Percentiles rank a stretch among this genome's conserved stretches.
Evolutionary conservation across 1,139 yeast genomes (phyloP).

Genomic region (Diutina rugosa): DNA sequence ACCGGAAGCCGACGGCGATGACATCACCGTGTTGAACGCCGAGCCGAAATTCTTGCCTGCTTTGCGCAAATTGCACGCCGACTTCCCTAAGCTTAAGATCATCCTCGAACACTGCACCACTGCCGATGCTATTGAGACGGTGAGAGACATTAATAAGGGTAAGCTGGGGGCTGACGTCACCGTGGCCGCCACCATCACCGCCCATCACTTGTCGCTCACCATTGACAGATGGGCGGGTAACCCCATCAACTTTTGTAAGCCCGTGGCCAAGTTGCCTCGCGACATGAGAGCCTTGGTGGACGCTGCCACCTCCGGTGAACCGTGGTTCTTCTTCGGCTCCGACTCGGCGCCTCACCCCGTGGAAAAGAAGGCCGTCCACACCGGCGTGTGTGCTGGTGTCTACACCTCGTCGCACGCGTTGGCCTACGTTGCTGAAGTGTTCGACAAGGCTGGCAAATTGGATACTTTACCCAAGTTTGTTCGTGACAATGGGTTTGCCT

Average conservation of each 20-base stretch:
- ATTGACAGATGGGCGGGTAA: constrained; percentile 96
- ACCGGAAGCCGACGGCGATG: constrained; percentile 32
- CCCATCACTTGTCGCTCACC: constrained; percentile 82
- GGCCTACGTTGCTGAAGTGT: constrained; percentile 76
- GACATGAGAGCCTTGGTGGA: constrained; percentile 69
- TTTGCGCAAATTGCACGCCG: constrained; percentile 56
- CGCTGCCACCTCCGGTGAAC: constrained; percentile 88
- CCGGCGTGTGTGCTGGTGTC: constrained; percentile 94
- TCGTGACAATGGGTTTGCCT: constrained; percentile 54
- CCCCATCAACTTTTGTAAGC: constrained; percentile 90
- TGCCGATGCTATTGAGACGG: constrained; percentile 69
- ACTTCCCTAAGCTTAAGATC: constrained; percentile 79
- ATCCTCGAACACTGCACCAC: constrained; percentile 94
- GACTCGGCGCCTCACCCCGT: constrained; percentile 97
- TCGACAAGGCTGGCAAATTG: constrained; percentile 52
- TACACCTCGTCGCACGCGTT: constrained; percentile 80
- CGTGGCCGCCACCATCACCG: constrained; percentile 91
- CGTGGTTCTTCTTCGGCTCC: constrained; percentile 91
- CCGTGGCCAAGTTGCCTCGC: constrained; percentile 86
- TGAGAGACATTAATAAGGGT: constrained; percentile 37
- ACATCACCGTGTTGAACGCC: constrained; percentile 82
- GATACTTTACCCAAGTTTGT: constrained; percentile 65
- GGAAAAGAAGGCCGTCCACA: constrained; percentile 58
- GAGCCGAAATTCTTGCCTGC: constrained; percentile 94
- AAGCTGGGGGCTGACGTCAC: constrained; percentile 27